Evolutionary conservation across 2,329 filamentous ascomycete genomes (phyloP).

Genomic region (Phaeoacremonium minimum): DNA sequence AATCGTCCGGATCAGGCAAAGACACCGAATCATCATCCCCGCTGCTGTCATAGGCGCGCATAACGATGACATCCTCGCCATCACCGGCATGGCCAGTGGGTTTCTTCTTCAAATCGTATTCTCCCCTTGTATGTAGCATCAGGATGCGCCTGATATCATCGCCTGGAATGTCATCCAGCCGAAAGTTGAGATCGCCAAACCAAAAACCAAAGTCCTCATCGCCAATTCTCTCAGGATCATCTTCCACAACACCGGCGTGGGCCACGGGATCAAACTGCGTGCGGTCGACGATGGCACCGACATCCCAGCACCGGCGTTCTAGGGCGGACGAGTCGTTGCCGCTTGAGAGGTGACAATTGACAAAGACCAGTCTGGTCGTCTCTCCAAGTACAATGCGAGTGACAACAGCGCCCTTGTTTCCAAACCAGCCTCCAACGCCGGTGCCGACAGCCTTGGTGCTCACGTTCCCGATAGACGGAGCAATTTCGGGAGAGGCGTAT

Average conservation of each 20-base stretch:
- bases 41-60: constrained; percentile 34
- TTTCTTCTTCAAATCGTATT: constrained; percentile 58
- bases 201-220: constrained; percentile 94
- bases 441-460: constrained; percentile 84
- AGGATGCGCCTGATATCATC: constrained; percentile 85
- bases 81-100: constrained; percentile 32
- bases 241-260: constrained; percentile 59
- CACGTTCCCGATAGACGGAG: constrained; percentile 71
- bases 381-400: constrained; percentile 83
- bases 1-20: constrained; percentile 62
- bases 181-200: constrained; percentile 95
- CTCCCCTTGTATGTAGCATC: constrained; percentile 74
- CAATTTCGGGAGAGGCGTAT: constrained; percentile 76
- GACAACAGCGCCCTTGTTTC: constrained; percentile 89
- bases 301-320: constrained; percentile 88
- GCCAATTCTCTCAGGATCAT: constrained; percentile 68
- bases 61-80: constrained; percentile 47
- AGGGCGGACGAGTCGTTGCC: constrained; percentile 73
- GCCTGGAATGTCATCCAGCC: constrained; percentile 81
- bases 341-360: constrained; percentile 89
- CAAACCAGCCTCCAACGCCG: constrained; percentile 86
- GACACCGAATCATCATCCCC: constrained; percentile 37
- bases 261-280: constrained; percentile 74
- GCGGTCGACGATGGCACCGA: constrained; percentile 69
- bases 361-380: constrained; percentile 81